These are phyloP conservation scores for Leccinum arenicola DNA, from an alignment of 768 basidiomycete species.

Conservation along the genomic window DNA sequence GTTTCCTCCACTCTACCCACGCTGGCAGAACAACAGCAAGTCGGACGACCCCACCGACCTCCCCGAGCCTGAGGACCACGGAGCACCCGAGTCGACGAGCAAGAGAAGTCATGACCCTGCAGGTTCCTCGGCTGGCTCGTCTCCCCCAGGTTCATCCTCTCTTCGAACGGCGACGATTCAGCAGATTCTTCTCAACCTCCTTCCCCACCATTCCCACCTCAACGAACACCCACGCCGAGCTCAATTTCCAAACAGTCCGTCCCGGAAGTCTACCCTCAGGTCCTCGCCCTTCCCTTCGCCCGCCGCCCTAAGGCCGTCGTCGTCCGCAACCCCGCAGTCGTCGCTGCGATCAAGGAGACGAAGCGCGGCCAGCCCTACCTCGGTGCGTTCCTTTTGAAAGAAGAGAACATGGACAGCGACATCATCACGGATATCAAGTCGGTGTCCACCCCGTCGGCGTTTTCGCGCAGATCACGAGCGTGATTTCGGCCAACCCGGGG, in stretches of 20 bases:
- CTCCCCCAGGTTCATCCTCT: constrained; percentile 27
- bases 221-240: constrained; percentile 37
- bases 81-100: constrained; percentile 20
- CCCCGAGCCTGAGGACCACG: constrained; percentile 22
- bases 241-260: constrained; percentile 84
- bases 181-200: constrained; percentile 29
- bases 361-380: constrained; percentile 95
- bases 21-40: constrained; percentile 39
- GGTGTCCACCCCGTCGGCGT: constrained; percentile 88
- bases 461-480: constrained; percentile 95
- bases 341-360: constrained; percentile 94
- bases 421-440: constrained; percentile 84
- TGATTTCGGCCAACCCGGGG: constrained; percentile 62
- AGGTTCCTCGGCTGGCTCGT: constrained; percentile 31
- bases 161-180: constrained; percentile 36
- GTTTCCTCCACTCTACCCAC: constrained; percentile 28
- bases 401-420: constrained; percentile 89
- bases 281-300: constrained; percentile 92
- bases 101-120: constrained; percentile 20
- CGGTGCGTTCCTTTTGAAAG: constrained; percentile 94
- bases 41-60: constrained; percentile 23
- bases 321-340: constrained; percentile 85
- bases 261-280: constrained; percentile 89
- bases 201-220: constrained; percentile 35
- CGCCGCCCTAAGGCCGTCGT: constrained; percentile 96